Base-by-base conservation (phyloP, 306 rosid species). In the Luffa aegyptiaca region DNA sequence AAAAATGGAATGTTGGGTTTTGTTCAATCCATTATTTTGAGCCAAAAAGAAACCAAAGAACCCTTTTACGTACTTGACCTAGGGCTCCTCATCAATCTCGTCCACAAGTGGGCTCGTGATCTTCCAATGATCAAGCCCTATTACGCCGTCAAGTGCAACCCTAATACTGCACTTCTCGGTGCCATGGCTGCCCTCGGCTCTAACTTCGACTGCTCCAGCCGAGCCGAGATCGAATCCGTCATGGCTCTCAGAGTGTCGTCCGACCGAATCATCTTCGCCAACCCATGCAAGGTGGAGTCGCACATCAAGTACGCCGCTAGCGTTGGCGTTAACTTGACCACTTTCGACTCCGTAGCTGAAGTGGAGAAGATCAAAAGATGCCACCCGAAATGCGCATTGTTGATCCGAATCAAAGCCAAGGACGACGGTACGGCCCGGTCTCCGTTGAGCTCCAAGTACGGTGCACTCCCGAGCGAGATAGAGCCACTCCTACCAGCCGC, bases 401-500 rank as follows among this genome's bases (percentile, higher is more conserved):
- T 80, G 33, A 58, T 80, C 2, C 78, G 71, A 16, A 69, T 80
- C 64, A 48, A 33, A 0, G 78, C 39, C 0, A 45, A 14, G 20
- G 61, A 70, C 45, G 82, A 80, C 10, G 26, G 26, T 13, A 45
- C 56, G 3, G 46, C 72, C 0, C 76, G 83, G 36, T 49, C 63
- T 6, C 44, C 78, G 1, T 56, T 80, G 6, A 56, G 83, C 52
- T 41, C 59, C 10, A 80, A 80, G 42, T 80, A 55, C 5, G 79
- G 79, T 17, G 83, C 79, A 71, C 87, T 86, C 39, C 81, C 53
- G 0, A 85, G 83, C 0, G 92, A 90, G 72, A 49, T 87, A 11
- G 68, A 48, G 0, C 78, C 74, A 26, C 92, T 88, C 18, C 89
- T 88, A 36, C 72, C 53, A 42, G 91, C 81, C 0, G 92, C 92